Evolutionary conservation across 2,329 filamentous ascomycete genomes (phyloP), one percentile per base, ranked within the genome.

Genomic region (Malbranchea zuffiana): DNA sequence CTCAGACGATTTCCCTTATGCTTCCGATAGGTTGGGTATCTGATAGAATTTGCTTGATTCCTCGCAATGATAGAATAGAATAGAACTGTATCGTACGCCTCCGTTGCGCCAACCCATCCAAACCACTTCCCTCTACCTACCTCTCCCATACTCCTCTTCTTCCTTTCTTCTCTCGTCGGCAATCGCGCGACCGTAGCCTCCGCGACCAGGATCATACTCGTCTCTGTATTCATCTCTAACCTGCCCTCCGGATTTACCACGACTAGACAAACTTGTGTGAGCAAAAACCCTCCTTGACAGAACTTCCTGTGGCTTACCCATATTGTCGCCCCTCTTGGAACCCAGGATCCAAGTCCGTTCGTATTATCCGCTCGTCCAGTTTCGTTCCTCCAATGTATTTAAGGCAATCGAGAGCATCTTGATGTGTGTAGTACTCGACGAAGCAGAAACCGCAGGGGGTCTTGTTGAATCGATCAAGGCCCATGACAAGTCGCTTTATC

Each of bases 401-500:
- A 78, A 98, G 80, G 63, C 88, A 96, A 60, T 98, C 90, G 33
- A 98, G 72, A 6, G 90, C 90, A 60, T 98, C 90, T 56, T 94
- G 81, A 60, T 96, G 90, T 19, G 80, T 95, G 68, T 95, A 96
- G 67, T 98, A 98, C 65, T 98, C 90, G 54, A 98, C 90, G 56
- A 98, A 98, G 70, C 90, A 98, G 71, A 98, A 98, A 26, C 90
- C 90, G 62, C 90, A 98, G 1, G 90, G 90, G 1, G 90, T 98
- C 68, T 98, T 98, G 62, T 82, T 82, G 69, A 90, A 94, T 40
- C 90, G 81, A 59, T 98, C 90, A 35, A 98, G 76, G 33, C 90
- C 90, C 90, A 98, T 98, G 47, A 98, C 77, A 32, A 98, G 75
- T 18, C 90, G 83, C 66, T 98, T 98, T 65, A 98, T 93, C 67